Evolutionary conservation across 148 eudicot species (phyloP), one percentile per base, ranked within the genome.

Genomic region (Nepenthes gracilis): DNA sequence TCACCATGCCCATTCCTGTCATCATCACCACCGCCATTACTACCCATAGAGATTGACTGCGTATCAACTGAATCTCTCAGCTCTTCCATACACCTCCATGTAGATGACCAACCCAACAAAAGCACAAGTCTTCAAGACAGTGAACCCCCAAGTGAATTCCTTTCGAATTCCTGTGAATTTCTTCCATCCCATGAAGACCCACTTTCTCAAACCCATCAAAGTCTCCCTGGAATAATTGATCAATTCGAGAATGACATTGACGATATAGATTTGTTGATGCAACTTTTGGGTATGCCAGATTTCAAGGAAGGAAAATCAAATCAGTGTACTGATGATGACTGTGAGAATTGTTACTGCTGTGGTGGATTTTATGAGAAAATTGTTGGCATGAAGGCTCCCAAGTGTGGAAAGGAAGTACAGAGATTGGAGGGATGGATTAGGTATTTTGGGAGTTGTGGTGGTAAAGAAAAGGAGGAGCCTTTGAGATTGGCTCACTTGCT

Each of bases 341-440:
- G 34, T 12, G 62, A 36, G 57, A 61, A 51, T 43, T 68, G 81
- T 51, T 50, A 66, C 14, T 70, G 83, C 66, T 81, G 68, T 60
- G 81, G 74, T 62, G 77, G 70, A 63, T 91, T 91, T 71, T 87
- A 71, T 59, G 81, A 66, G 15, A 88, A 80, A 68, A 70, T 91
- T 78, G 88, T 83, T 36, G 85, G 85, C 35, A 68, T 85, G 32
- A 88, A 83, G 68, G 96, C 88, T 47, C 87, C 90, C 2, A 87
- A 85, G 64, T 83, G 83, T 72, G 73, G 54, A 66, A 78, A 63
- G 67, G 90, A 87, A 59, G 70, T 68, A 62, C 78, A 78, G 80
- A 85, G 96, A 51, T 76, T 87, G 74, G 78, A 88, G 35, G 78
- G 84, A 35, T 91, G 90, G 97, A 85, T 91, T 75, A 69, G 73